phyloP scores from a whole-genome alignment of 306 rosid species.

The Dalbergia oliveri region DNA sequence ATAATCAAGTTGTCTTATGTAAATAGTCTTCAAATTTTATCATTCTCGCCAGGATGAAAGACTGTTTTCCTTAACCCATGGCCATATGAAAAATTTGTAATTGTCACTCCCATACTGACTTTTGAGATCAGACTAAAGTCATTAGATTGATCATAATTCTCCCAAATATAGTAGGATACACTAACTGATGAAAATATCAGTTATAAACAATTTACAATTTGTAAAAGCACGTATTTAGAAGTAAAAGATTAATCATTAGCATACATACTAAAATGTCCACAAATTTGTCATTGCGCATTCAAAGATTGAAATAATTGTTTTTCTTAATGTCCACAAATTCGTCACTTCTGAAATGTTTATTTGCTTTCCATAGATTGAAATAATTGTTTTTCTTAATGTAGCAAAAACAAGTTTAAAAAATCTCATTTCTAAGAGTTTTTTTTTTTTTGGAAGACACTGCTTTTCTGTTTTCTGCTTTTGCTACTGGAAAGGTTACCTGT shows the following conservation, averaged over 20 bases:
- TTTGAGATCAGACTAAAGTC: neutral
- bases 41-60: slow-evolving; percentile 1
- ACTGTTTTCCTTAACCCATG: slow-evolving; percentile 13
- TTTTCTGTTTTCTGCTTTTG: neutral
- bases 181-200: neutral
- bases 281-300: neutral
- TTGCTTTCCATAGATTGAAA: neutral
- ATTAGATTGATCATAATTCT: neutral
- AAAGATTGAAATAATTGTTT: neutral
- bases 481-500: neutral
- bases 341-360: neutral
- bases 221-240: neutral
- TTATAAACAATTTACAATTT: neutral
- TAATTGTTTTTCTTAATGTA: too few species aligned
- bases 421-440: too few species aligned
- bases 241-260: neutral
- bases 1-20: neutral
- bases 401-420: too few species aligned
- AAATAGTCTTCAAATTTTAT: slow-evolving; percentile 16
- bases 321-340: too few species aligned
- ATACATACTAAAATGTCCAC: neutral
- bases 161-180: neutral
- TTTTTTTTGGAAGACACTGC: neutral
- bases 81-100: slow-evolving; percentile 17
- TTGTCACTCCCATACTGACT: neutral